Base-by-base conservation (phyloP, 257 asterid genomes). In the Phtheirospermum japonicum region DNA sequence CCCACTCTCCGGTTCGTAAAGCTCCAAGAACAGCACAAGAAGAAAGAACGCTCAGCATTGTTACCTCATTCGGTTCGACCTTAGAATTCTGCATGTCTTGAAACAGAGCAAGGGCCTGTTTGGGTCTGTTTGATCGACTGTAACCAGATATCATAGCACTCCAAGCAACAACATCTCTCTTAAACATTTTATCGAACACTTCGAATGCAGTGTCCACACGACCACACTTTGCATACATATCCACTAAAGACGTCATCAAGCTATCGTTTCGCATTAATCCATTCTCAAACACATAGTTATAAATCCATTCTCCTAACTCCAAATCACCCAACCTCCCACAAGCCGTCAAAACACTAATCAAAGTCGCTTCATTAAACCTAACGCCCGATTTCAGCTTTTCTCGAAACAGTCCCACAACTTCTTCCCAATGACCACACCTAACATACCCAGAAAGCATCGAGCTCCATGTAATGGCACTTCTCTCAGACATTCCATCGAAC, bases 11-110 rank as follows among this genome's bases (percentile, higher is more conserved):
- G 4, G 76, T 76, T 46, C 71, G 76, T 18, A 79, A 65, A 62
- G 84, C 84, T 58, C 85, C 87, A 59, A 78, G 79, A n/a, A 50
- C 58, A 7, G 81, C 80, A 69, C 84, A 82, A 12, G 79, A 59
- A n/a, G 81, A 76, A 57, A 82, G 79, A 8, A 82, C 71, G 48
- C 82, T 71, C 33, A 78, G 73, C 84, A 78, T 71, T 1, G 82
- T 79, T 2, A 82, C 81, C 61, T 82, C 82, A 49, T 79, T 76
- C 4, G 84, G 84, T 50, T 75, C 65, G 5, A 76, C 75, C 6
- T 74, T 76, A 13, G 72, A 68, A 10, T 64, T 69, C 32, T 78
- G 79, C 87, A 76, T 78, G 19, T 76, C 74, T 13, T 48, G 73
- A 67, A 79, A 79, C 40, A 82, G 59, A 45, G 64, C 37, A 32